Evolutionary conservation across 768 basidiomycete genomes (phyloP).

Genomic region (Kwoniella europaea): DNA sequence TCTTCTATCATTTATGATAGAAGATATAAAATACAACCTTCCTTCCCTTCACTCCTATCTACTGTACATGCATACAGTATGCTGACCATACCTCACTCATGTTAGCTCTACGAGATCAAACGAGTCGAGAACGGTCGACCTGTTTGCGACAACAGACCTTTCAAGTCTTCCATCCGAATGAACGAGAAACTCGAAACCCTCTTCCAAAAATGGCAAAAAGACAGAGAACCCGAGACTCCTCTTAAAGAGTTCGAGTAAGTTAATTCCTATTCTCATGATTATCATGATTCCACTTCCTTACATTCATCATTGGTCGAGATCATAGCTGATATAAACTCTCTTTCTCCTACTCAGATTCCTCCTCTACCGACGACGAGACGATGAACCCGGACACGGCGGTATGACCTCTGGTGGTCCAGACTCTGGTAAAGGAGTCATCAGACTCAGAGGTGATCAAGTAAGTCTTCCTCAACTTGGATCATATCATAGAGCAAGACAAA

Average conservation of each 20-base stretch:
- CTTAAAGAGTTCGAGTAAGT: constrained; percentile 24
- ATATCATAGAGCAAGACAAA: neutral
- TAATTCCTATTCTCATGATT: neutral
- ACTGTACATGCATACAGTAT: neutral
- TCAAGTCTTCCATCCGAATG: constrained; percentile 13
- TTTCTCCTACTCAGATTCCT: constrained; percentile 11
- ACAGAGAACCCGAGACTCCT: constrained; percentile 11
- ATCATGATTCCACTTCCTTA: neutral
- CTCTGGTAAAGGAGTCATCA: constrained; percentile 5
- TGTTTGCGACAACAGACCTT: constrained; percentile 16
- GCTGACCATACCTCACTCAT: neutral
- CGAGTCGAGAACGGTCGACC: constrained; percentile 18
- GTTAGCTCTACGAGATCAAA: constrained; percentile 21
- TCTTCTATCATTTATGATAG: neutral
- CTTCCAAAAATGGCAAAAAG: constrained; percentile 24
- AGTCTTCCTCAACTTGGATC: constrained; percentile 1
- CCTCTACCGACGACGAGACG: constrained; percentile 12
- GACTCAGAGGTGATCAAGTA: constrained; percentile 17
- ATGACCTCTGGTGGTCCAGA: constrained; percentile 12
- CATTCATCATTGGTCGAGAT: neutral
- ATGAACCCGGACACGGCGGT: constrained; percentile 12
- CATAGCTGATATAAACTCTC: constrained; percentile 3
- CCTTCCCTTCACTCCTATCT: neutral
- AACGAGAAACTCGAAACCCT: constrained; percentile 23
- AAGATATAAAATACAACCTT: neutral